phyloP scores from a whole-genome alignment of 495 filamentous ascomycete genomes.

The Endocarpon pusillum region DNA sequence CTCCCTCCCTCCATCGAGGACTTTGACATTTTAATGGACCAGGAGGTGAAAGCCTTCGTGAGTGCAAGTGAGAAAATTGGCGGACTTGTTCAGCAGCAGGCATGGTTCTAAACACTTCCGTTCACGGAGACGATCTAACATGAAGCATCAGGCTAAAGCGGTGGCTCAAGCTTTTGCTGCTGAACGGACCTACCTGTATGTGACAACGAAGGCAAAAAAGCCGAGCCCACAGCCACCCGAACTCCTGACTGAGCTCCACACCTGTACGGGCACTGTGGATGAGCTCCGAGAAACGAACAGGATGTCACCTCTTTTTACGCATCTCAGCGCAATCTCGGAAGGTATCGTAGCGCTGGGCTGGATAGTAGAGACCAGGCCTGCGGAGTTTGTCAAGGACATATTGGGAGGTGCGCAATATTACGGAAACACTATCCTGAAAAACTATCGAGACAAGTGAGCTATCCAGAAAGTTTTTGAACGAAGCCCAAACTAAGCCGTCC shows the following conservation, averaged over 20 bases:
- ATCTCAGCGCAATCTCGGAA: slow-evolving; percentile 74
- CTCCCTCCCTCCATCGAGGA: slow-evolving; percentile 66
- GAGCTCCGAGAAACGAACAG: slow-evolving; percentile 67
- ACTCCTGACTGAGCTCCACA: slow-evolving; percentile 67
- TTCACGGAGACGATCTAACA: slow-evolving; percentile 4
- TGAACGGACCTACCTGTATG: slow-evolving; percentile 71
- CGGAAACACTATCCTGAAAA: slow-evolving; percentile 77
- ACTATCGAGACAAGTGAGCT: slow-evolving; percentile 79
- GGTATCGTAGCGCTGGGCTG: slow-evolving; percentile 73
- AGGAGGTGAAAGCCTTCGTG: slow-evolving; percentile 60
- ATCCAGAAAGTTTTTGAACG: background rate
- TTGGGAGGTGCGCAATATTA: slow-evolving; percentile 71
- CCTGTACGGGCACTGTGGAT: slow-evolving; percentile 54
- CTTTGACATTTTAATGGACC: slow-evolving; percentile 65
- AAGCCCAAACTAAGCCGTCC: slow-evolving; percentile 1
- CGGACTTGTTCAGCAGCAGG: slow-evolving; percentile 65
- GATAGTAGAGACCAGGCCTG: slow-evolving; percentile 68
- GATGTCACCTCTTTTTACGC: slow-evolving; percentile 48
- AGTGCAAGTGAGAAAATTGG: slow-evolving; percentile 62
- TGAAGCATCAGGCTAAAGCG: slow-evolving; percentile 31
- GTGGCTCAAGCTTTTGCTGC: slow-evolving; percentile 56
- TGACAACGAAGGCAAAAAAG: slow-evolving; percentile 84
- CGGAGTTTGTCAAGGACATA: slow-evolving; percentile 62
- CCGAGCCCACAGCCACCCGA: slow-evolving; percentile 56
- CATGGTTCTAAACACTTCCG: slow-evolving; percentile 14